A percentile compares a stretch with the other conserved stretches of the same genome.
phyloP scores from a whole-genome alignment of 108 stramenopile species.

The Cyclotella choctawhatcheeana region DNA sequence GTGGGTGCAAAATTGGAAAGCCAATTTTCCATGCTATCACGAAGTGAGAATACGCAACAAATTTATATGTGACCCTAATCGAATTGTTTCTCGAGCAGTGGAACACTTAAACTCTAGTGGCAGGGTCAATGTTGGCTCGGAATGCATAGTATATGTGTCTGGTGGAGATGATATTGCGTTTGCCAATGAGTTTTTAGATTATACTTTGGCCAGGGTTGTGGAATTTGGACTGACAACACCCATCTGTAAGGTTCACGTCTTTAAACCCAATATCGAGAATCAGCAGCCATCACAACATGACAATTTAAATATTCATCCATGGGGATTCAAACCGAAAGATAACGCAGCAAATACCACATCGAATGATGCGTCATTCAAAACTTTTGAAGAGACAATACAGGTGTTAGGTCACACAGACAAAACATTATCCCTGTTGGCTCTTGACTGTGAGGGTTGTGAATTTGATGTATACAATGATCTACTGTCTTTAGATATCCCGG shows the following conservation, averaged over 20 bases:
- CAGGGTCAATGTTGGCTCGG: neutral
- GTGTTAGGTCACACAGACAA: constrained; percentile 62
- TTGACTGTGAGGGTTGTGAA: constrained; percentile 78
- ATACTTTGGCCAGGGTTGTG: constrained; percentile 1
- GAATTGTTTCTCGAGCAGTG: constrained; percentile 28
- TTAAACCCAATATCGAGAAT: constrained; percentile 46
- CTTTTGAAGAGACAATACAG: constrained; percentile 50
- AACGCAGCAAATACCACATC: neutral
- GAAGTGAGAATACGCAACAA: constrained; percentile 28
- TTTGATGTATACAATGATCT: constrained; percentile 43
- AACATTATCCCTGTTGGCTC: constrained; percentile 59
- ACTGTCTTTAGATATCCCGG: constrained; percentile 20
- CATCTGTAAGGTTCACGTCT: constrained; percentile 64
- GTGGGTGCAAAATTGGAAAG: constrained; percentile 43
- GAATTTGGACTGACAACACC: constrained; percentile 6
- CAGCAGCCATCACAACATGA: constrained; percentile 11
- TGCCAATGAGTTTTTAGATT: constrained; percentile 39
- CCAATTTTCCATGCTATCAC: constrained; percentile 20
- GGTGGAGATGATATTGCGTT: constrained; percentile 57
- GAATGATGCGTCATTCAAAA: constrained; percentile 41
- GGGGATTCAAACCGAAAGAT: constrained; percentile 55
- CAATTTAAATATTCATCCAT: constrained; percentile 49
- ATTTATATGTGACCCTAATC: constrained; percentile 34
- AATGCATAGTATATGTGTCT: constrained; percentile 61
- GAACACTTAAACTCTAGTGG: constrained; percentile 10